Evolutionary conservation across 768 basidiomycete genomes (phyloP), one percentile per base, ranked within the genome.

Genomic region (Tephrocybe sp.): DNA sequence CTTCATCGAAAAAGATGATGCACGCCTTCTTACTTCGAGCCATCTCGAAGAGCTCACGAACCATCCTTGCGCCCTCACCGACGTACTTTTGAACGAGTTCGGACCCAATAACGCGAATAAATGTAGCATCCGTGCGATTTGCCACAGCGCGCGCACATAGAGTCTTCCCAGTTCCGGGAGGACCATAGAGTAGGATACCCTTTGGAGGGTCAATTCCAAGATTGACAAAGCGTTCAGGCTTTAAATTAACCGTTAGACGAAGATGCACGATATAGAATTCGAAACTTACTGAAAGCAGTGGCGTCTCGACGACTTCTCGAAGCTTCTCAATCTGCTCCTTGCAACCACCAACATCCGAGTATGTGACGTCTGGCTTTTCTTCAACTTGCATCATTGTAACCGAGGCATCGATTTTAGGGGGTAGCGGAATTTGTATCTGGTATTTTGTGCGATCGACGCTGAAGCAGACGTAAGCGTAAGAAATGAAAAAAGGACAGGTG

Each of bases 351-450:
- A 99, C 81, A 63, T 98, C 97, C 3, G 93, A 94, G 66, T 98
- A 98, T 2, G 96, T 98, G 34, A 98, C 93, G 60, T 97, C 94
- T 0, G 96, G 95, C 67, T 97, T 95, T 73, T 98, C 96, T 67
- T 98, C 96, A 17, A 98, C 96, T 70, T 96, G 92, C 97, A 99
- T 99, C 96, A 98, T 98, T 11, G 97, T 98, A 1, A 99, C 97
- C 0, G 94, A 96, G 3, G 97, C 92, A 66, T 99, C 97, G 58
- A 99, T 99, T 75, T 98, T 98, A 19, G 97, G 96, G 34, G 97
- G 97, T 10, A 98, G 71, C 19, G 97, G 97, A 56, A 99, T 98
- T 73, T 98, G 93, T 54, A 99, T 98, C 67, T 98, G 95, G 68
- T 99, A 99, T 70, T 98, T 90, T 61, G 89, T 90, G 44, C 94